These are phyloP conservation scores for Straminergon stramineum DNA, from an alignment of 225 moss, liverwort and hornwort species.

Conservation along the genomic window DNA sequence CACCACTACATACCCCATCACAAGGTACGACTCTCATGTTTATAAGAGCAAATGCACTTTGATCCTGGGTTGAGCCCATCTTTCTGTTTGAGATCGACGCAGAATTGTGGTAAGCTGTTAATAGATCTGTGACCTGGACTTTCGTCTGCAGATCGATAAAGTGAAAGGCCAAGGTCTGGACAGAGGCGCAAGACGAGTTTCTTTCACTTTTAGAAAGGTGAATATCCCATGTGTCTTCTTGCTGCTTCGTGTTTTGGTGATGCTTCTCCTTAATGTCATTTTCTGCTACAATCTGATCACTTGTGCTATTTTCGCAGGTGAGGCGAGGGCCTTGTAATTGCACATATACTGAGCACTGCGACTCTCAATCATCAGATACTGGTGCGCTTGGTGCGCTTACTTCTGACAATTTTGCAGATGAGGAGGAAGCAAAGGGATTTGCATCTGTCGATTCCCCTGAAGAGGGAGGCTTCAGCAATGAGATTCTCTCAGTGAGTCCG, in stretches of 20 bases:
- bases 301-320: slow-evolving; percentile 39
- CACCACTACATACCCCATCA: slow-evolving; percentile 99
- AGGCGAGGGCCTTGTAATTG: slow-evolving; percentile 74
- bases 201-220: slow-evolving; percentile 96
- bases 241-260: not conserved
- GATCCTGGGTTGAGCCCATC: not conserved
- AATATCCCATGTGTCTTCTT: not conserved
- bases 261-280: not conserved
- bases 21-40: slow-evolving; percentile 40
- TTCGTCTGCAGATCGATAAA: slow-evolving; percentile 51
- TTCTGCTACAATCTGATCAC: not conserved
- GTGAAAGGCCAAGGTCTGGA: slow-evolving; percentile 49
- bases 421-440: slow-evolving; percentile 10
- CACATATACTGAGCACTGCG: slow-evolving; percentile 51
- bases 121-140: not conserved
- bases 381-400: not conserved
- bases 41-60: not conserved
- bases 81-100: not conserved
- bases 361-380: slow-evolving; percentile 47
- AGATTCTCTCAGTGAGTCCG: not conserved
- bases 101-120: not conserved
- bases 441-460: not conserved
- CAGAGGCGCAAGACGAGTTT: slow-evolving; percentile 77
- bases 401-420: not conserved
- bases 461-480: not conserved